Base-by-base conservation (phyloP, 805 yeast genomes). In the Yarrowia divulgata region DNA sequence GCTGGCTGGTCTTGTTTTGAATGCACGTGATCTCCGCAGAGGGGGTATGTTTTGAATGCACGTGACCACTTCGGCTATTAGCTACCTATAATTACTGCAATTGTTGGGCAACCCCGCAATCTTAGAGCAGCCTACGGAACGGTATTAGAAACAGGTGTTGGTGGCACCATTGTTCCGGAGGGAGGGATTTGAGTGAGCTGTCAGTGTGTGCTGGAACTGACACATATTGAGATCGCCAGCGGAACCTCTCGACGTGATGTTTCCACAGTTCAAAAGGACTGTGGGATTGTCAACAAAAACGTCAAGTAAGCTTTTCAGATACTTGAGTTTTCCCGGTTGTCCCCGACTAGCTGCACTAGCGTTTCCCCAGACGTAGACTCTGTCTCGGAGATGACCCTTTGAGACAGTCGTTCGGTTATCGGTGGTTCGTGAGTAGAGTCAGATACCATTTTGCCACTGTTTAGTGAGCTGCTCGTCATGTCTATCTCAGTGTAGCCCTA, bases 101-200 rank as follows among this genome's bases (percentile, higher is more conserved):
- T 39, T 54, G 60, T 54, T 54, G 60, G 60, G 60, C 60, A 54
- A 54, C 60, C 60, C 60, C 60, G 45, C 60, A 52, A 23, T 37
- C 14, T 54, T 8, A 39, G 58, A 37, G 16, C 39, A 8, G n/a
- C 3, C 34, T 54, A 37, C 45, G 39, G 60, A 54, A 54, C 42
- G 57, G 57, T 50, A 3, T 23, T 23, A 23, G 29, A 8, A n/a
- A n/a, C 16, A 40, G 29, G 14, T 8, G 14, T 18, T 52, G n/a
- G 57, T 35, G 57, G 14, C 8, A 10, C 13, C 39, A 23, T 49
- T 49, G n/a, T 32, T 49, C 55, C 55, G 55, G 35, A 8, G 54
- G 4, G 29, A 23, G 29, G 29, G 29, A 4, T 2, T 23, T 23
- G n/a, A n/a, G n/a, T n/a, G n/a, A n/a, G n/a, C n/a, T n/a, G n/a